Percentiles rank a stretch among this genome's conserved stretches.
These are phyloP conservation scores for Quercus mongolica DNA, from an alignment of 306 rosid species.

Conservation along the genomic window DNA sequence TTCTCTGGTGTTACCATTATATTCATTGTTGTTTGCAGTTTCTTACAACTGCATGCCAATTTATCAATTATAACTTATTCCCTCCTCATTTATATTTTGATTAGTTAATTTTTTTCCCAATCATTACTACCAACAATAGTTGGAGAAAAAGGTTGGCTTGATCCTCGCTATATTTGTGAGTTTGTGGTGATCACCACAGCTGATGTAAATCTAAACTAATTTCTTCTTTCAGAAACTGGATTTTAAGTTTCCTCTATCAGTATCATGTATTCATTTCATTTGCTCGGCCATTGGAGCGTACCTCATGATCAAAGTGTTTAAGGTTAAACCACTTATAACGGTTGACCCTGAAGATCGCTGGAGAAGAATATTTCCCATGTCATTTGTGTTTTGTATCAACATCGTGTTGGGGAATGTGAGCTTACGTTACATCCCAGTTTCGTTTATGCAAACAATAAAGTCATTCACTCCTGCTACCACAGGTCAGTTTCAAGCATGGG, in stretches of 20 bases:
- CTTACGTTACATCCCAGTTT: conserved; percentile 92
- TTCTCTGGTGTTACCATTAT: background rate
- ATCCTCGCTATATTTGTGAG: conserved; percentile 1
- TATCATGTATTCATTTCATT: conserved; percentile 88
- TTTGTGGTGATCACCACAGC: background rate
- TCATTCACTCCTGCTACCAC: conserved; percentile 99
- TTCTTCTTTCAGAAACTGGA: conserved; percentile 75
- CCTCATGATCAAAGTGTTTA: conserved; percentile 72
- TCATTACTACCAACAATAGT: background rate
- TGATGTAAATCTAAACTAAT: conserved; percentile 2
- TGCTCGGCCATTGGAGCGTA: conserved; percentile 90
- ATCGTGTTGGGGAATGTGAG: conserved; percentile 97
- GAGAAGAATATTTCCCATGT: conserved; percentile 98
- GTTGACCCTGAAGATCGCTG: conserved; percentile 92
- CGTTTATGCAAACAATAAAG: conserved; percentile 98
- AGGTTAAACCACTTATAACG: conserved; percentile 76
- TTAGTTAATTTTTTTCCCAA: background rate
- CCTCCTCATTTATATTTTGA: background rate
- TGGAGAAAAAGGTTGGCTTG: conserved; percentile 5
- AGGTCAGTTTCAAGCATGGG: conserved; percentile 38
- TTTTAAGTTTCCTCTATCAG: conserved; percentile 91
- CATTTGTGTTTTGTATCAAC: conserved; percentile 95
- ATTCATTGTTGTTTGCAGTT: background rate
- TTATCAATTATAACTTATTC: background rate
- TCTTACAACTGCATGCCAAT: background rate